A percentile compares a stretch with the other conserved stretches of the same genome.
Evolutionary conservation across 495 filamentous ascomycete genomes (phyloP).

Genomic region (Penicillium mononematosum): DNA sequence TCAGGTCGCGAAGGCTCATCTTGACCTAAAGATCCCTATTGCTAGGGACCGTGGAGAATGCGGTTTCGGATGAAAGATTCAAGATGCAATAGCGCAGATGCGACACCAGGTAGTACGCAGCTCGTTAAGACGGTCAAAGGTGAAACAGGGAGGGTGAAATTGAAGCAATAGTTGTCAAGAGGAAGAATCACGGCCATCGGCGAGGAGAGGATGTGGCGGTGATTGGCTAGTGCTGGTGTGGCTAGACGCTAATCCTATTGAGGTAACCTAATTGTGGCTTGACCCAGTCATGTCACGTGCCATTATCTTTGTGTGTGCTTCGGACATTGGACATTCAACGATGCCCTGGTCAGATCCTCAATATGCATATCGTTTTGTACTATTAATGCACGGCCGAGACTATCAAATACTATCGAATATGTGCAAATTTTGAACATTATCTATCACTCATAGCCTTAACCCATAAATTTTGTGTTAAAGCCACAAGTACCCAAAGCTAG

Average conservation of each 20-base stretch:
- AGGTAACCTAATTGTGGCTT: constrained; percentile 16
- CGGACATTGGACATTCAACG: background rate
- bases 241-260: constrained; percentile 6
- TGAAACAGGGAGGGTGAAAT: constrained; percentile 7
- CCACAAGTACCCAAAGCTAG: constrained; percentile 1
- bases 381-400: background rate
- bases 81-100: constrained; percentile 11
- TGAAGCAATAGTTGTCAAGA: constrained; percentile 18
- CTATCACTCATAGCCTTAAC: no score
- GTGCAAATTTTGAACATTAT: background rate
- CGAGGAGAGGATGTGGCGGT: constrained; percentile 27
- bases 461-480: background rate
- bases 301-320: background rate
- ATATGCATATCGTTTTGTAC: constrained; percentile 5
- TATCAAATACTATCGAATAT: no score
- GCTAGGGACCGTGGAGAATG: constrained; percentile 11
- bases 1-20: constrained; percentile 77
- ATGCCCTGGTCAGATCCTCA: constrained; percentile 8
- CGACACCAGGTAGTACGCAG: constrained; percentile 20
- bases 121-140: constrained; percentile 8
- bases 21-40: constrained; percentile 30
- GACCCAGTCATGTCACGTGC: constrained; percentile 3
- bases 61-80: constrained; percentile 5
- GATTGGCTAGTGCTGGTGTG: constrained; percentile 20
- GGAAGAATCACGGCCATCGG: constrained; percentile 18